Percentiles rank a stretch among this genome's conserved stretches.
Conservation (phyloP, 371 early-diverging fungal species). For the Actinomucor elegans region DNA sequence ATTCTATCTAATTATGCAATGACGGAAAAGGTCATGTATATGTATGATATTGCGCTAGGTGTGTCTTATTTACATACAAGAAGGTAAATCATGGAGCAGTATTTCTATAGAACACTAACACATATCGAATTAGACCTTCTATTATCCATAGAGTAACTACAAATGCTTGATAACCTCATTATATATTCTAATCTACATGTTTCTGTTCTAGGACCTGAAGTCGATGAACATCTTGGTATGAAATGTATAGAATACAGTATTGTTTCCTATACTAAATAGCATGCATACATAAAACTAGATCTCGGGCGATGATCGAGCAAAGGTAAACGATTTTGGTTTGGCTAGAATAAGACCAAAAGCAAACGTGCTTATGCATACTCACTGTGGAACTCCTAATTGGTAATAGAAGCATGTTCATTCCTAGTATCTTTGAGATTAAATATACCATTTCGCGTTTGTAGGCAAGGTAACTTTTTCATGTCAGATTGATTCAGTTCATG, state of each 20-base stretch:
- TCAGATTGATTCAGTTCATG: no score
- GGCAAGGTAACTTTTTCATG: no score
- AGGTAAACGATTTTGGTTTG: constrained; percentile 82
- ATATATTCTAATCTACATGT: neutral
- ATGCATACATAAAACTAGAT: constrained; percentile 46
- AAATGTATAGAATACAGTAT: no score
- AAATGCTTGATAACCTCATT: neutral
- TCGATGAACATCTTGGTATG: constrained; percentile 81
- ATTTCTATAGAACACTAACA: neutral
- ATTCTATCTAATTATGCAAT: no score
- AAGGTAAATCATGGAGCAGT: constrained; percentile 20
- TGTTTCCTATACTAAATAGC: no score
- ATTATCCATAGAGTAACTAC: constrained; percentile 44
- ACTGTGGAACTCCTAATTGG: constrained; percentile 82
- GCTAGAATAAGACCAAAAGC: constrained; percentile 72
- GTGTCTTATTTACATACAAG: constrained; percentile 68
- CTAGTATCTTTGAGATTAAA: no score
- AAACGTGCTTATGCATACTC: constrained; percentile 68
- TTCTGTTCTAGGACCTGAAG: constrained; percentile 65
- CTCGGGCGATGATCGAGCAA: constrained; percentile 66
- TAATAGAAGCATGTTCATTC: constrained; percentile 33
- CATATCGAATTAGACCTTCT: constrained; percentile 42
- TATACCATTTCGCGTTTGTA: neutral
- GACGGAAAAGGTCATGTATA: constrained; percentile 71
- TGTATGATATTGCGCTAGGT: constrained; percentile 83